Evolutionary conservation across 1,139 yeast species (phyloP).

Genomic region (Suhomyces bribrorum): DNA sequence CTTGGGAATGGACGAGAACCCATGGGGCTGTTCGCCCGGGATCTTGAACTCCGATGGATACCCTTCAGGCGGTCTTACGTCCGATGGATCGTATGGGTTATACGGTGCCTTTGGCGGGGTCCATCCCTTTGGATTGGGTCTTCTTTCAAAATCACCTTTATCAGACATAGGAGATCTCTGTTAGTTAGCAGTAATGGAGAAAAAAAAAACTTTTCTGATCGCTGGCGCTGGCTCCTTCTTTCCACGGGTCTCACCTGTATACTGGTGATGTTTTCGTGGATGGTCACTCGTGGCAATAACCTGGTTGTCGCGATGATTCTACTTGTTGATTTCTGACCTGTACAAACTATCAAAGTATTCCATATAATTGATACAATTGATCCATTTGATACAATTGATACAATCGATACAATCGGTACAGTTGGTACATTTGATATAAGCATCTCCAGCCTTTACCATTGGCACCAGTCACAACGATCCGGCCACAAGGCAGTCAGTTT

Average conservation of each 20-base stretch:
- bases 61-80: conserved; percentile 76
- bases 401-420: too few species aligned
- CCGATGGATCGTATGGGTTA: conserved; percentile 81
- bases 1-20: conserved; percentile 64
- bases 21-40: conserved; percentile 54
- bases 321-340: background rate
- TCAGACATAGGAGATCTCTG: background rate
- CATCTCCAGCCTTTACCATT: too few species aligned
- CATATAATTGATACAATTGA: too few species aligned
- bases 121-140: conserved; percentile 86
- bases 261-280: background rate
- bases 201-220: too few species aligned
- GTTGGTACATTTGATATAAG: too few species aligned
- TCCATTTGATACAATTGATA: too few species aligned
- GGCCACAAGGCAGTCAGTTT: too few species aligned
- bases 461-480: too few species aligned
- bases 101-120: conserved; percentile 79
- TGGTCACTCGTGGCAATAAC: too few species aligned
- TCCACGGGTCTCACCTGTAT: background rate
- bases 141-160: conserved; percentile 39
- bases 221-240: background rate
- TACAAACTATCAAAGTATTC: background rate
- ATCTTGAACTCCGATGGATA: conserved; percentile 76
- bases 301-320: background rate
- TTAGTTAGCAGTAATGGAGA: background rate